Base-by-base conservation (phyloP, 306 rosid species). In the Carpinus fangiana region DNA sequence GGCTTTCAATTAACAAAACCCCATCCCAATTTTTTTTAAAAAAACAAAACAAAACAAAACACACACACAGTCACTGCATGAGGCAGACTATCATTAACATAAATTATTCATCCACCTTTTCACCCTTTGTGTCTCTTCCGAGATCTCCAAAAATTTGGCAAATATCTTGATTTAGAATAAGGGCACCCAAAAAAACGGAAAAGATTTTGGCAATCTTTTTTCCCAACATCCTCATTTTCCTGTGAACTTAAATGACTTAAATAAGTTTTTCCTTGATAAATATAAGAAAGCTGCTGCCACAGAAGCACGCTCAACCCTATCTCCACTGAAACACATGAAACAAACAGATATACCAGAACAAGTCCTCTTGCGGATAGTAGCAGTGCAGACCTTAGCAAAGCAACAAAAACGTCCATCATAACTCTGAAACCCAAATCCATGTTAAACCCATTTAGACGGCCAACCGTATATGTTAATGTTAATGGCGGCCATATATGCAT, bases 201-300 rank as follows among this genome's bases (percentile, higher is more conserved):
- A 18, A 95, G 73, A 74, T 93, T 93, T 86, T 90, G 94, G 79
- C 96, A 93, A 65, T 89, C 99, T 87, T 81, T 91, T 69, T 85
- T 86, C 76, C 86, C 91, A 75, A 81, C 87, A 12, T 65, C 84
- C 54, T 77, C 85, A 51, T 78, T 82, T 45, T 48, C 81, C 28
- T 36, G 88, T 59, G 94, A 89, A 74, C 86, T 85, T 20, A 91
- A 70, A 78, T 88, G 83, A 76, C 84, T 87, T 81, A 93, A 74
- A 77, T 87, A 93, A 52, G 97, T 91, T 83, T 91, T 86, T 17
- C 98, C 98, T 79, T 87, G 86, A 26, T 93, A 95, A 68, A 95
- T 88, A 59, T 76, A 91, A 76, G 82, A 85, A 60, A 95, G 97
- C 75, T 95, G 99, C 88, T 95, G 97, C 94, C 98, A 95, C 65